Conservation (phyloP, 208 protist genomes). For the Strigomonas galati region DNA sequence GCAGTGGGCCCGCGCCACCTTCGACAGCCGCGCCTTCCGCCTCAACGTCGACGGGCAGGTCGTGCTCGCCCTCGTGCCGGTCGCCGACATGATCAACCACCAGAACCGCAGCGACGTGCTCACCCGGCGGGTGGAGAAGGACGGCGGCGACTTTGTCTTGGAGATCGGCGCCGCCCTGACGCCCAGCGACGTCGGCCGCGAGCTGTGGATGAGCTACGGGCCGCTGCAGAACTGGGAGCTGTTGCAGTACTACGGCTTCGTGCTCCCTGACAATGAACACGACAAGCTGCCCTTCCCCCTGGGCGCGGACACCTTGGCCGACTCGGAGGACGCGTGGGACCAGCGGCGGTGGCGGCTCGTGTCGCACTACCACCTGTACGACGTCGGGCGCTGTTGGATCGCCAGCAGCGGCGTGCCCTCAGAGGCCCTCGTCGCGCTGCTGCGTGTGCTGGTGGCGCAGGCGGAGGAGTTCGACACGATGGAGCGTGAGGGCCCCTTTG, state of each 20-base stretch:
- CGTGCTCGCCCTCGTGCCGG: conserved; percentile 67
- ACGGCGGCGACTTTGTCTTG: conserved; percentile 80
- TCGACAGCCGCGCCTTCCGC: conserved; percentile 90
- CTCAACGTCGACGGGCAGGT: conserved; percentile 75
- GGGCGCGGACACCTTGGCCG: conserved; percentile 14
- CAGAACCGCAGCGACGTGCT: conserved; percentile 71
- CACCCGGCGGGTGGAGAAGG: conserved; percentile 58
- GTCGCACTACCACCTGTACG: conserved; percentile 40
- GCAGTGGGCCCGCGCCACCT: conserved; percentile 79
- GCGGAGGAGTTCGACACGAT: conserved; percentile 65
- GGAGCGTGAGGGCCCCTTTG: conserved; percentile 60
- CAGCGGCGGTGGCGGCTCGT: conserved; percentile 42
- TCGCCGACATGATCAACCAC: conserved; percentile 92
- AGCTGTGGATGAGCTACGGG: conserved; percentile 93
- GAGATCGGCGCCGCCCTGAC: conserved; percentile 64
- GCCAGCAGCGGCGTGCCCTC: conserved; percentile 44
- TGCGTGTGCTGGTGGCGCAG: conserved; percentile 73
- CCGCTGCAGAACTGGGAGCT: conserved; percentile 92
- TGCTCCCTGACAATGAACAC: conserved; percentile 70
- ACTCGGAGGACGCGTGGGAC: conserved; percentile 34
- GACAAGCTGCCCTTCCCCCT: conserved; percentile 85
- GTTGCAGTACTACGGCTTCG: conserved; percentile 90
- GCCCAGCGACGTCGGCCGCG: conserved; percentile 49
- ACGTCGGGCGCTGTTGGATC: conserved; percentile 64
- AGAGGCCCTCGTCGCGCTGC: conserved; percentile 60